These are phyloP conservation scores for Tuber indicum DNA, from an alignment of 495 filamentous ascomycete genomes.

Conservation along the genomic window DNA sequence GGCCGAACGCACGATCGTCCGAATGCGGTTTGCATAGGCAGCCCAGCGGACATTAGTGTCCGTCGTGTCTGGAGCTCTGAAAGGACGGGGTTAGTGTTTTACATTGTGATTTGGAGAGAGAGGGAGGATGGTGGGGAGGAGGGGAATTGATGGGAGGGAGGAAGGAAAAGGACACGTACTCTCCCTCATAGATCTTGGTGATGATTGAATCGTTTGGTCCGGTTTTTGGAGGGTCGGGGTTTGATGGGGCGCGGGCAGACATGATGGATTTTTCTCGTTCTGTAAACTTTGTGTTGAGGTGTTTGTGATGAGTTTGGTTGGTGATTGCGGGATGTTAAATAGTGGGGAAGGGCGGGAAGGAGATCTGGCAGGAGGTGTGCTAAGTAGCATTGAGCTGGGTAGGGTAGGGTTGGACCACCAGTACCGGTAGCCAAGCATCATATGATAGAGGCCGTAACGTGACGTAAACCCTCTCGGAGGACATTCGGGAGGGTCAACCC, in stretches of 20 bases:
- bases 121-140: conserved; percentile 19
- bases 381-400: neutral
- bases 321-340: neutral
- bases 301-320: neutral
- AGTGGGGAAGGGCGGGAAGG: neutral
- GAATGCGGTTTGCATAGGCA: conserved; percentile 77
- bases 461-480: conserved; percentile 12
- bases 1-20: conserved; percentile 81
- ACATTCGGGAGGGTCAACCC: neutral
- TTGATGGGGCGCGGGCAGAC: conserved; percentile 29
- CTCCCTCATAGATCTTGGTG: conserved; percentile 72
- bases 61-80: conserved; percentile 70
- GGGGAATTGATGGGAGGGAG: neutral
- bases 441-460: neutral
- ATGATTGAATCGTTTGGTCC: conserved; percentile 60
- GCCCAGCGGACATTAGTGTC: conserved; percentile 83
- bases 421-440: too few relatives aligned
- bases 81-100: conserved; percentile 15
- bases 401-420: neutral
- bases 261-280: conserved; percentile 3
- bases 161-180: conserved; percentile 53
- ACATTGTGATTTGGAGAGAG: conserved; percentile 9
- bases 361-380: neutral
- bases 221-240: conserved; percentile 59
- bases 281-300: neutral